Evolutionary conservation across 2,329 filamentous ascomycete genomes (phyloP).

Genomic region (Cercospora beticola): DNA sequence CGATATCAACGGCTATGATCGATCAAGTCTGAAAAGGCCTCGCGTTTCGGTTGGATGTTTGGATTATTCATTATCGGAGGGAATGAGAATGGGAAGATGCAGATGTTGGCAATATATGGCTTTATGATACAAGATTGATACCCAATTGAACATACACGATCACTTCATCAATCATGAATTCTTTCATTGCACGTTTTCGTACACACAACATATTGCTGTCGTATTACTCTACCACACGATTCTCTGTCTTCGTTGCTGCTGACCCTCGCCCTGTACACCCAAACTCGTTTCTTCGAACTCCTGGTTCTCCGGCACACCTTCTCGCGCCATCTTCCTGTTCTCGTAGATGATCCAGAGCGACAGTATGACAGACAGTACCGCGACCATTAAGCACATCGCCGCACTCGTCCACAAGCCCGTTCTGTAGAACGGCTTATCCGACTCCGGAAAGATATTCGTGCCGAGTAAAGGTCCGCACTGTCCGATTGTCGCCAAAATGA

Average conservation of each 20-base stretch:
- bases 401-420: constrained; percentile 63
- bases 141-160: background rate
- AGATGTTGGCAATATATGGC: background rate
- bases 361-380: constrained; percentile 53
- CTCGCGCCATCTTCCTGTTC: constrained; percentile 59
- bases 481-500: constrained; percentile 43
- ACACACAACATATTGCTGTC: background rate
- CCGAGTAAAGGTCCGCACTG: constrained; percentile 70
- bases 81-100: background rate
- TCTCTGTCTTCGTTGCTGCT: constrained; percentile 11
- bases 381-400: constrained; percentile 61
- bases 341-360: constrained; percentile 58
- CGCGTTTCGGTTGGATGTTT: background rate
- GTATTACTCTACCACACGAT: background rate
- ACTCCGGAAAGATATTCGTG: constrained; percentile 58
- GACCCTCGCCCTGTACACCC: constrained; percentile 10
- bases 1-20: background rate
- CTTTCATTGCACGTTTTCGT: background rate
- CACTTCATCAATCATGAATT: background rate
- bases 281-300: constrained; percentile 28
- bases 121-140: constrained; percentile 1
- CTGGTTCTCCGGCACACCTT: constrained; percentile 34
- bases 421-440: constrained; percentile 48
- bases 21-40: background rate
- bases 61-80: background rate